Percentiles rank a stretch among this genome's conserved stretches.
Conservation (phyloP, 352 stramenopile genomes). For the Stramenopiles sp. region DNA sequence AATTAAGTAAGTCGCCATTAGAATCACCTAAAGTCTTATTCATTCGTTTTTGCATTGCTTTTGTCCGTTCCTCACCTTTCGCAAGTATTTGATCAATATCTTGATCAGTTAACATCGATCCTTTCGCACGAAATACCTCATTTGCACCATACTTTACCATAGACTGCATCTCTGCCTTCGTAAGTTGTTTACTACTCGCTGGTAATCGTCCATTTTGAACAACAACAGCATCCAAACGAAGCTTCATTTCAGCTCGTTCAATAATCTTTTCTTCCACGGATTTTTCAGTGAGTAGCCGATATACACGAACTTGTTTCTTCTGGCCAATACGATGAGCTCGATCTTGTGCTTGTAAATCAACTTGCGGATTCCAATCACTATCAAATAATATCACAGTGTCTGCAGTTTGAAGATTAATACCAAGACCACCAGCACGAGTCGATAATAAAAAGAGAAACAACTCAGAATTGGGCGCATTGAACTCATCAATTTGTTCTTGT, state of each 20-base stretch:
- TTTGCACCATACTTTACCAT: slow-evolving; percentile 55
- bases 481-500: slow-evolving; percentile 67
- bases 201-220: slow-evolving; percentile 86
- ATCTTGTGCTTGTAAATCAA: slow-evolving; percentile 89
- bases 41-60: slow-evolving; percentile 42
- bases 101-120: slow-evolving; percentile 49
- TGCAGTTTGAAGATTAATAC: slow-evolving; percentile 90
- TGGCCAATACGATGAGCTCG: slow-evolving; percentile 86
- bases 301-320: slow-evolving; percentile 88
- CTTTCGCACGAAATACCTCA: slow-evolving; percentile 29
- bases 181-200: slow-evolving; percentile 42
- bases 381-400: slow-evolving; percentile 87
- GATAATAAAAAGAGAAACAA: slow-evolving; percentile 92
- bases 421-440: slow-evolving; percentile 68
- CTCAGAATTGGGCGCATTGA: slow-evolving; percentile 67
- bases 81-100: slow-evolving; percentile 57
- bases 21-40: slow-evolving; percentile 33
- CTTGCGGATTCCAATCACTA: slow-evolving; percentile 86
- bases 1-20: slow-evolving; percentile 38
- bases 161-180: slow-evolving; percentile 84
- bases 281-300: slow-evolving; percentile 82
- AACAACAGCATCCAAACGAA: slow-evolving; percentile 89
- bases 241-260: slow-evolving; percentile 78
- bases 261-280: slow-evolving; percentile 97
- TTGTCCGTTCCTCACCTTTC: slow-evolving; percentile 46